Evolutionary conservation across 441 rosid species (phyloP), one percentile per base, ranked within the genome.

Genomic region (Erysimum pusillum): DNA sequence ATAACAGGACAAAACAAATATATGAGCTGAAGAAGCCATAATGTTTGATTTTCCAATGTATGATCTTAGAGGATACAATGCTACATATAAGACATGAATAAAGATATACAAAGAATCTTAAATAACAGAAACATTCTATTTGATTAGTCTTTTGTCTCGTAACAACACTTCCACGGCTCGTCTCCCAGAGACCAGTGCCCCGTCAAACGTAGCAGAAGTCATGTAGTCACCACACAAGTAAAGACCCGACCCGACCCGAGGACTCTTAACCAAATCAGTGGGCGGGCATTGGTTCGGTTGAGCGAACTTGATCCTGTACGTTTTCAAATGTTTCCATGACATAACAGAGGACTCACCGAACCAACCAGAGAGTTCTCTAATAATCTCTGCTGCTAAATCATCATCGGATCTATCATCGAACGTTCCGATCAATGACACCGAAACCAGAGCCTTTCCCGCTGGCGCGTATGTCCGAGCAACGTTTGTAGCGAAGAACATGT

Each of bases 241-340:
- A 20, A 92, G 67, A 36, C 90, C 87, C 14, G 79, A 54, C 15
- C 79, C 79, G 2, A 84, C 58, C 56, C 76, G 57, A 0, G 94
- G 87, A 53, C 67, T 75, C 75, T 91, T 92, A 71, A 74, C 82
- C 82, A 88, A 72, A 75, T 90, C 85, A 9, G 93, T 91, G 1
- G 97, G 98, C 2, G 97, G 94, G 41, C 84, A 72, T 61, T 91
- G 97, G 76, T 92, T 92, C 10, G 98, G 97, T 57, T 94, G 97
- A 0, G 98, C 97, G 31, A 84, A 94, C 15, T 75, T 14, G 4
- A 92, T 81, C 73, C 97, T 65, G 42, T 94, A 94, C 0, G 94
- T 90, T 74, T 87, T 85, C 81, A 92, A 71, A 77, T 89, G 90
- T 71, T 53, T 85, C 99, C 97, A 94, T 2, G 90, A 81, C 71